Evolutionary conservation across 345 rosid species (phyloP).

Genomic region (Linum lewisii): DNA sequence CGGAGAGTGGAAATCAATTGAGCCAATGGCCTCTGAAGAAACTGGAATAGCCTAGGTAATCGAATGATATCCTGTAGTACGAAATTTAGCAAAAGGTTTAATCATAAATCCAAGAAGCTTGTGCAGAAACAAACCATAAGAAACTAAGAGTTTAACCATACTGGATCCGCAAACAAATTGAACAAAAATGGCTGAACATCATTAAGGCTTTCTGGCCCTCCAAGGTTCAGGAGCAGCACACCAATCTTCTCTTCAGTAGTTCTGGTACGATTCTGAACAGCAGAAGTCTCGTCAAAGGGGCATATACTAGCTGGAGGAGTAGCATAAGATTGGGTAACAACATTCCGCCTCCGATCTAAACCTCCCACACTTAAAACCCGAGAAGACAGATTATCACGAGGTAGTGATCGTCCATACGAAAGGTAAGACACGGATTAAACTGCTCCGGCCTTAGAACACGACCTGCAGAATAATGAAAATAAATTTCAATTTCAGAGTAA

Average conservation of each 20-base stretch:
- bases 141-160: constrained; percentile 16
- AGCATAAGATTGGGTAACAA: constrained; percentile 26
- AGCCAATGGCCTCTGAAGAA: constrained; percentile 74
- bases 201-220: constrained; percentile 80
- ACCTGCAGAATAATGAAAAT: not conserved
- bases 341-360: constrained; percentile 26
- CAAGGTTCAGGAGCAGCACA: constrained; percentile 76
- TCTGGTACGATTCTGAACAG: constrained; percentile 20
- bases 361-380: not conserved
- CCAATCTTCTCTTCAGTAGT: constrained; percentile 60
- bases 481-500: no score
- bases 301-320: constrained; percentile 24
- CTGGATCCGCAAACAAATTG: constrained; percentile 94
- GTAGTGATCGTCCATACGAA: not conserved
- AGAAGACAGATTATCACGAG: not conserved
- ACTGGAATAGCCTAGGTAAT: constrained; percentile 75
- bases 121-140: not conserved
- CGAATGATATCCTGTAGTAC: constrained; percentile 71
- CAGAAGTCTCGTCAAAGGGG: constrained; percentile 20
- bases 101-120: not conserved
- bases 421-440: not conserved
- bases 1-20: constrained; percentile 68
- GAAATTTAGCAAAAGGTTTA: not conserved
- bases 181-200: constrained; percentile 85
- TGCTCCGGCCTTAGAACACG: not conserved